These are phyloP conservation scores for Pleochaeta shiraiana DNA, from an alignment of 2,329 filamentous ascomycete genomes.

Conservation along the genomic window DNA sequence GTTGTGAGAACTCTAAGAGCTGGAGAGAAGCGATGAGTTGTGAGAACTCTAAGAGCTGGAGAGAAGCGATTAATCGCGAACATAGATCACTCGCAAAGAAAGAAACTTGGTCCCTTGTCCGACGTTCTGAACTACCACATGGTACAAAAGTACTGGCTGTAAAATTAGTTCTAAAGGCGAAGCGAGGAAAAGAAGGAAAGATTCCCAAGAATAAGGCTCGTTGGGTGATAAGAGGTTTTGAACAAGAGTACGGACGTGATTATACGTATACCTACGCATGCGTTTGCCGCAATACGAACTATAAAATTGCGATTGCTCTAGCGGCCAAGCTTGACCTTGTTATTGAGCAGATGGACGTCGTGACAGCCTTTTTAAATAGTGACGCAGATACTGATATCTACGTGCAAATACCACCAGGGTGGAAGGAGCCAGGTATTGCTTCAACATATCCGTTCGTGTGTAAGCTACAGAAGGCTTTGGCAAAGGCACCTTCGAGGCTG, in stretches of 20 bases:
- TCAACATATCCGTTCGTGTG: neutral
- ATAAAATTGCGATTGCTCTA: neutral
- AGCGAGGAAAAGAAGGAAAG: neutral
- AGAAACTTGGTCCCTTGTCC: neutral
- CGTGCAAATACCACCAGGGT: neutral
- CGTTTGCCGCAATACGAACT: neutral
- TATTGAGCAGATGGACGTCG: neutral
- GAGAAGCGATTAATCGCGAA: neutral
- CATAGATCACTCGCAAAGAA: slow-evolving; percentile 1
- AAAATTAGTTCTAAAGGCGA: neutral
- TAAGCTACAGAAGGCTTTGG: neutral
- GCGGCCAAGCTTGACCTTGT: neutral
- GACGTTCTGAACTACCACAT: neutral
- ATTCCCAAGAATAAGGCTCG: neutral
- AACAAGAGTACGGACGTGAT: neutral
- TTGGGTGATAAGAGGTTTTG: neutral
- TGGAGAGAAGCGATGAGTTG: neutral
- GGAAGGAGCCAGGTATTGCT: neutral
- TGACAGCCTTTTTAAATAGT: neutral
- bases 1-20: neutral
- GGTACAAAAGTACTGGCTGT: neutral
- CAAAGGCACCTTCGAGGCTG: neutral
- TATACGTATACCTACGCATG: neutral
- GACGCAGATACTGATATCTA: neutral
- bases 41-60: neutral